phyloP scores from a whole-genome alignment of 805 yeast species.

The Metschnikowia bowlesiae region DNA sequence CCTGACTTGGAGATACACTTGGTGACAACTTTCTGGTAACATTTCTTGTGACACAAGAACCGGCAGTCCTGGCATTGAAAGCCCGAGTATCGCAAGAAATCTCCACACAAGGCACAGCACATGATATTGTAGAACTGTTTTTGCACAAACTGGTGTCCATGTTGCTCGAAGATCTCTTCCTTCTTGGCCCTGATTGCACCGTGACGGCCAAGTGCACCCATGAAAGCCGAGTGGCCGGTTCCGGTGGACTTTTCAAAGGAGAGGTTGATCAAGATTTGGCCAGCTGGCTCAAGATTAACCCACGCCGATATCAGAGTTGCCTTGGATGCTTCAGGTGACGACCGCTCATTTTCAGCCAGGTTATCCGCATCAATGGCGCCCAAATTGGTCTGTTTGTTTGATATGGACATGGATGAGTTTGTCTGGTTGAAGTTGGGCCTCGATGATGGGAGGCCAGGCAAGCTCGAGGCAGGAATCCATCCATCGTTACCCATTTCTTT shows the following conservation, averaged over 20 bases:
- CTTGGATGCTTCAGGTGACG: slow-evolving; percentile 7
- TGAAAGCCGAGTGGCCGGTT: slow-evolving; percentile 33
- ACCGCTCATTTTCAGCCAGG: neutral
- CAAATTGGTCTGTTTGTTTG: slow-evolving; percentile 1
- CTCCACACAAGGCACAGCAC: slow-evolving; percentile 98
- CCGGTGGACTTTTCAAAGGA: slow-evolving; percentile 66
- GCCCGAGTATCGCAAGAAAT: slow-evolving; percentile 83
- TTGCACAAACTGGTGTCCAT: slow-evolving; percentile 95
- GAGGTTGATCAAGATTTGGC: slow-evolving; percentile 74
- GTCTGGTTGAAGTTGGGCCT: slow-evolving; percentile 4
- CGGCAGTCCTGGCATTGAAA: slow-evolving; percentile 83
- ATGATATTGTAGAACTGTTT: slow-evolving; percentile 93
- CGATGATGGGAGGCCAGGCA: slow-evolving; percentile 15
- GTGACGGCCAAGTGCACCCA: slow-evolving; percentile 67
- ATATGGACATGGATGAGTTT: neutral
- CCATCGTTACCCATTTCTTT: slow-evolving; percentile 68
- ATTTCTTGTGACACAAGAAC: slow-evolving; percentile 74
- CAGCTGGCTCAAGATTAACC: slow-evolving; percentile 92
- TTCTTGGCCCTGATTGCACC: slow-evolving; percentile 96
- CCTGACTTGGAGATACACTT: slow-evolving; percentile 78
- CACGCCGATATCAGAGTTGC: slow-evolving; percentile 62
- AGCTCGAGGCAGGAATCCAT: slow-evolving; percentile 80
- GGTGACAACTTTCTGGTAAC: slow-evolving; percentile 75
- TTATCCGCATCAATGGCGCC: neutral
- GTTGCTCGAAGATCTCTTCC: slow-evolving; percentile 86